Evolutionary conservation across 2,329 filamentous ascomycete species (phyloP).

Genomic region (Aspergillus floridensis): DNA sequence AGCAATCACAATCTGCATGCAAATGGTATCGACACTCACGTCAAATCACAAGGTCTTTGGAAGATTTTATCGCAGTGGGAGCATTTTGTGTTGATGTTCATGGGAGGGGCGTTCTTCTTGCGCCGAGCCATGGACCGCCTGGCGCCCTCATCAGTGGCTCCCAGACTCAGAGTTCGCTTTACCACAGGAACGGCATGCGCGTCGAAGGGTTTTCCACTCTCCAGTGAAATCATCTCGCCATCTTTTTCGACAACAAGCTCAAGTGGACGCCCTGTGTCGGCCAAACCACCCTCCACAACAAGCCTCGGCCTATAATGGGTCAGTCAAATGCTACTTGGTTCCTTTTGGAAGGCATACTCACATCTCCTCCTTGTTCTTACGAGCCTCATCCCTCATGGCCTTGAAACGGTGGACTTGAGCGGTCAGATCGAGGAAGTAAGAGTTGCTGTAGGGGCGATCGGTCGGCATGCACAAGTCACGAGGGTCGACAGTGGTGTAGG

Average conservation of each 20-base stretch:
- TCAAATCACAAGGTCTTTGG: slow-evolving; percentile 93
- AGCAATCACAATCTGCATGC: slow-evolving; percentile 3
- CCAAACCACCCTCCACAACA: slow-evolving; percentile 75
- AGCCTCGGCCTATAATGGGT: slow-evolving; percentile 55
- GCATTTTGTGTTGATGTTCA: slow-evolving; percentile 80
- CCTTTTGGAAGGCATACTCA: slow-evolving; percentile 14
- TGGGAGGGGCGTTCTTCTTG: slow-evolving; percentile 86
- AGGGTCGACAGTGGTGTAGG: slow-evolving; percentile 80
- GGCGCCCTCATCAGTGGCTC: slow-evolving; percentile 74
- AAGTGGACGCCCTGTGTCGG: slow-evolving; percentile 75
- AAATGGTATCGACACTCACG: slow-evolving; percentile 40
- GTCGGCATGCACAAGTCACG: slow-evolving; percentile 78
- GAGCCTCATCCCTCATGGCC: slow-evolving; percentile 72
- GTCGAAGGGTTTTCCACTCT: slow-evolving; percentile 65
- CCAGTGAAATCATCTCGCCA: slow-evolving; percentile 75
- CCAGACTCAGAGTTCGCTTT: slow-evolving; percentile 53
- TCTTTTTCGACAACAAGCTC: slow-evolving; percentile 81
- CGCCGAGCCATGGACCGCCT: slow-evolving; percentile 91
- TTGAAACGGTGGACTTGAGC: slow-evolving; percentile 92
- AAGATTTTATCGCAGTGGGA: slow-evolving; percentile 87
- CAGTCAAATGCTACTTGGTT: slow-evolving; percentile 49
- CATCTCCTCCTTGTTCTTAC: slow-evolving; percentile 57
- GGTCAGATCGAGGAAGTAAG: slow-evolving; percentile 94
- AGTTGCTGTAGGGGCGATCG: slow-evolving; percentile 90
- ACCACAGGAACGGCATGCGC: slow-evolving; percentile 38